These are phyloP conservation scores for Pezicula radicicola DNA, from an alignment of 2,329 filamentous ascomycete species.

Conservation along the genomic window DNA sequence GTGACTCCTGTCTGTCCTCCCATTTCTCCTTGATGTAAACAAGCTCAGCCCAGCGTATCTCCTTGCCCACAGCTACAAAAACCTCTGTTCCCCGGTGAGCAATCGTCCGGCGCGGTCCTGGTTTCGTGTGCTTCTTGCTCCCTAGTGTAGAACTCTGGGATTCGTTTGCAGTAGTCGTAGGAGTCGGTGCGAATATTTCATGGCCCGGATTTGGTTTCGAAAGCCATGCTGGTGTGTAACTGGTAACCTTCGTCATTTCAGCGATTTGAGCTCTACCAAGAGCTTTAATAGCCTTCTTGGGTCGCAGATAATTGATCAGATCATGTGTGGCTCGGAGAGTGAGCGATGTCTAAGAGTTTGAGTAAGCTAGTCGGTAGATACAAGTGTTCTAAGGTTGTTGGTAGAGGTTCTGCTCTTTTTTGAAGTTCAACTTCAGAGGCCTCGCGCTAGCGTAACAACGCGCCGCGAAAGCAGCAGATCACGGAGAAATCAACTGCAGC, in stretches of 20 bases:
- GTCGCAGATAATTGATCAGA: not conserved
- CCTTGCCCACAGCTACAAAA: constrained; percentile 83
- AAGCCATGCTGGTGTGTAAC: constrained; percentile 86
- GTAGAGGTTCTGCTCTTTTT: constrained; percentile 15
- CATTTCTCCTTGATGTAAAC: constrained; percentile 69
- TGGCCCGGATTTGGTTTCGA: constrained; percentile 73
- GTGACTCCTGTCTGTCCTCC: constrained; percentile 34
- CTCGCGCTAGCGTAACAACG: constrained; percentile 17
- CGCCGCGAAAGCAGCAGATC: constrained; percentile 4
- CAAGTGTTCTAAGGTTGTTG: constrained; percentile 7
- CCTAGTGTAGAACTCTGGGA: constrained; percentile 4
- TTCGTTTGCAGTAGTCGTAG: constrained; percentile 12
- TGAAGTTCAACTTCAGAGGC: constrained; percentile 13
- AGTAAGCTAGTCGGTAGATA: constrained; percentile 1
- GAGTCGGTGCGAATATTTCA: constrained; percentile 62
- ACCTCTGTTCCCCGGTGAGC: constrained; percentile 82
- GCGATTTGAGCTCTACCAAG: constrained; percentile 12
- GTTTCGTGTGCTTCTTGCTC: constrained; percentile 38
- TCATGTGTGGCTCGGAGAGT: not conserved
- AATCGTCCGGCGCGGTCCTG: constrained; percentile 63
- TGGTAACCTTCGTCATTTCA: constrained; percentile 80
- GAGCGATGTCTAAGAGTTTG: not conserved
- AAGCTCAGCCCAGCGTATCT: constrained; percentile 90
- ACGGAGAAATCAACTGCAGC: constrained; percentile 2
- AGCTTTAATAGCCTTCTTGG: constrained; percentile 5